Evolutionary conservation across 257 asterid genomes (phyloP).

Genomic region (Osmanthus fragrans): DNA sequence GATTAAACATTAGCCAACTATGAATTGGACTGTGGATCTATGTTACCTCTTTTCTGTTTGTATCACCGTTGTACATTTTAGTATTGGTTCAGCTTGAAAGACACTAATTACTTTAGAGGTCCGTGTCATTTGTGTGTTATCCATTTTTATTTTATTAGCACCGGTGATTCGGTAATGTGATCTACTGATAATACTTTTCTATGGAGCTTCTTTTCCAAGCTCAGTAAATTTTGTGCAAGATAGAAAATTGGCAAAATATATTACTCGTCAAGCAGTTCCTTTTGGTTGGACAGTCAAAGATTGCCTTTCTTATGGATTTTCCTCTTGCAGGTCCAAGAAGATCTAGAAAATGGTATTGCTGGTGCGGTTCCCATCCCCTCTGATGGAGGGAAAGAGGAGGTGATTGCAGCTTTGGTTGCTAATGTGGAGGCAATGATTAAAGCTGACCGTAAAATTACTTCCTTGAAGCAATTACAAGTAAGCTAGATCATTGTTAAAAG

Average conservation of each 20-base stretch:
- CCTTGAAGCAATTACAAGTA: constrained; percentile 93
- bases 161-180: not conserved
- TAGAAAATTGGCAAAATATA: not conserved
- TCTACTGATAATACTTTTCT: not conserved
- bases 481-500: constrained; percentile 4
- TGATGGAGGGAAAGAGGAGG: constrained; percentile 68
- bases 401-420: constrained; percentile 76
- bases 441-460: constrained; percentile 93
- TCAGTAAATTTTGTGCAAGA: not conserved
- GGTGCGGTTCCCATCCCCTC: constrained; percentile 83
- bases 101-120: not conserved
- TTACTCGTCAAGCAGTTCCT: not conserved
- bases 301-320: not conserved
- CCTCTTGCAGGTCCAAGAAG: constrained; percentile 70
- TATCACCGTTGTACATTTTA: not conserved
- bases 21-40: not conserved
- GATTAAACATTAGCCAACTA: not conserved
- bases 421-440: constrained; percentile 91
- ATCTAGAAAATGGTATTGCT: constrained; percentile 58
- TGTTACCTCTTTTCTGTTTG: not conserved
- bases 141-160: not conserved
- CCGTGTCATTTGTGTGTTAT: not conserved
- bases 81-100: not conserved
- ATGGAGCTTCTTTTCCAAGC: not conserved
- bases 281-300: not conserved